Percentiles rank a stretch among this genome's conserved stretches.
Evolutionary conservation across 768 basidiomycete species (phyloP).

Genomic region (Suillus subaureus): DNA sequence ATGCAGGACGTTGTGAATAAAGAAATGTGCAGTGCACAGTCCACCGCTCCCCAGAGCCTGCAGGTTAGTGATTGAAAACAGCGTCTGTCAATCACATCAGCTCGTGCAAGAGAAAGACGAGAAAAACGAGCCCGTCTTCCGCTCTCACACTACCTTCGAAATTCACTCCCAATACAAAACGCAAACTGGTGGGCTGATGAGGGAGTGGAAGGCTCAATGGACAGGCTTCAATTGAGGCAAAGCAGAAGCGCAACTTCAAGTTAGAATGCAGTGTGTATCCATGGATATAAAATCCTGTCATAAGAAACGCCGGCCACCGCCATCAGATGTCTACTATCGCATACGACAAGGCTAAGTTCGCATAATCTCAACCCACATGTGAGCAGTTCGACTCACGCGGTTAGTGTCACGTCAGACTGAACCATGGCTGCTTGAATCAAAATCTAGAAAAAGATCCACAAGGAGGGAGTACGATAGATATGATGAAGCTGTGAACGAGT

Average conservation of each 20-base stretch:
- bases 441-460: too few relatives aligned
- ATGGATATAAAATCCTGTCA: too few relatives aligned
- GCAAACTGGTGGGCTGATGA: conserved; percentile 65
- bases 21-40: background rate
- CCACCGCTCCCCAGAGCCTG: background rate
- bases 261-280: too few relatives aligned
- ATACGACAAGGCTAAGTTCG: too few relatives aligned
- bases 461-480: too few relatives aligned
- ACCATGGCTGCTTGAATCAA: too few relatives aligned
- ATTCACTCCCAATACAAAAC: conserved; percentile 71
- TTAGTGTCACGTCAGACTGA: too few relatives aligned
- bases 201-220: conserved; percentile 75
- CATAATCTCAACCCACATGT: too few relatives aligned
- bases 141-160: conserved; percentile 31
- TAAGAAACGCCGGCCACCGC: too few relatives aligned
- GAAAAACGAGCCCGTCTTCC: background rate
- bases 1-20: conserved; percentile 20
- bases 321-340: too few relatives aligned
- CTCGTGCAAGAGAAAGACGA: background rate
- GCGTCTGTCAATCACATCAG: background rate
- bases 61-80: background rate
- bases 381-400: too few relatives aligned
- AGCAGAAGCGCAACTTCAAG: conserved; percentile 13
- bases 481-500: too few relatives aligned
- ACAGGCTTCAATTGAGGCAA: conserved; percentile 67